A percentile compares a stretch with the other conserved stretches of the same genome.
These are phyloP conservation scores for Coleophoma cylindrospora DNA, from an alignment of 2,329 filamentous ascomycete genomes.

Conservation along the genomic window DNA sequence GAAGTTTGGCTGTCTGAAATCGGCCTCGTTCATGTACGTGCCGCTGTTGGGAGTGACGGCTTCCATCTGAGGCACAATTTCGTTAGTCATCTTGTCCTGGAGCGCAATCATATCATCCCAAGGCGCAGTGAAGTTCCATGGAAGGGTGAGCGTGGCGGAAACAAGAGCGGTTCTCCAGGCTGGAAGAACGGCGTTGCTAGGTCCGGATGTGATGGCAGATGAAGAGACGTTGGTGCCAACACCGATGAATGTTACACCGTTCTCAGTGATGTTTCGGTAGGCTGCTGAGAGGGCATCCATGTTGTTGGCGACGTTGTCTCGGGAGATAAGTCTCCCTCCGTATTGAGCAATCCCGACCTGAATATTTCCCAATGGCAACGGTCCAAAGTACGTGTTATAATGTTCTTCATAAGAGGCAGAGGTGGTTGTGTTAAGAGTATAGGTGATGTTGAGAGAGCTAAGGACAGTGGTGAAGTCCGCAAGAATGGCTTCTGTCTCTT, in stretches of 20 bases:
- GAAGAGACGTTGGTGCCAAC: constrained; percentile 26
- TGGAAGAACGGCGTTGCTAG: constrained; percentile 34
- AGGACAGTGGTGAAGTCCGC: constrained; percentile 37
- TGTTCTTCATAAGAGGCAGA: constrained; percentile 22
- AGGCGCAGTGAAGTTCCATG: constrained; percentile 28
- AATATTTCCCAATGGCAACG: constrained; percentile 22
- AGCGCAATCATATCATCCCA: constrained; percentile 22
- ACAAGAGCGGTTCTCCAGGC: constrained; percentile 33
- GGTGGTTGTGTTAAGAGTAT: constrained; percentile 17
- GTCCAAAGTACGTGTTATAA: constrained; percentile 25
- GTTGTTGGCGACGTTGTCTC: constrained; percentile 24
- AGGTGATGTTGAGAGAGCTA: constrained; percentile 27
- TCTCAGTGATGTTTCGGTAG: constrained; percentile 27
- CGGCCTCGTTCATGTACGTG: constrained; percentile 47
- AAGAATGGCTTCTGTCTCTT: constrained; percentile 39
- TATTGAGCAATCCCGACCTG: constrained; percentile 26
- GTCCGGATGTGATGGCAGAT: constrained; percentile 7
- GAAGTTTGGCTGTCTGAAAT: constrained; percentile 38
- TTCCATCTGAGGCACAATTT: constrained; percentile 27
- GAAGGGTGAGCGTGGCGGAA: constrained; percentile 24
- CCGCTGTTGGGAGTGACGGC: constrained; percentile 35
- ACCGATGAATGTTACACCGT: constrained; percentile 27
- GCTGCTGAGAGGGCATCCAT: constrained; percentile 14
- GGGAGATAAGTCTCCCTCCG: constrained; percentile 38
- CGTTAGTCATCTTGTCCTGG: constrained; percentile 26